Conservation (phyloP, 2,329 filamentous ascomycete species). For the Nakataea oryzae region DNA sequence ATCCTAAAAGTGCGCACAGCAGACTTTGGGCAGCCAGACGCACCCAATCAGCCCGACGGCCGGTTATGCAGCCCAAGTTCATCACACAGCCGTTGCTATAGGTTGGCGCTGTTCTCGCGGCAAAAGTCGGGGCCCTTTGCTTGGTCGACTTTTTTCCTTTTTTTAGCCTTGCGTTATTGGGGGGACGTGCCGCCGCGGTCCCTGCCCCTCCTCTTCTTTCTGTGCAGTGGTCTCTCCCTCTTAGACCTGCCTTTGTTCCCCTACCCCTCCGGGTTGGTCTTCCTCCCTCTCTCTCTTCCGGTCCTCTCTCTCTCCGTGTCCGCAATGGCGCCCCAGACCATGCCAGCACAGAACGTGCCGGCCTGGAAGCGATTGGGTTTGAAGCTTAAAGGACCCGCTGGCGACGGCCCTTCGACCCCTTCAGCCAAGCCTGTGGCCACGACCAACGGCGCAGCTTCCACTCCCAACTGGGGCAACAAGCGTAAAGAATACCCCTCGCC, state of each 20-base stretch:
- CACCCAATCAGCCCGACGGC: background rate
- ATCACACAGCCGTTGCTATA: background rate
- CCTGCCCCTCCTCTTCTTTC: background rate
- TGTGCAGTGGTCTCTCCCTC: background rate
- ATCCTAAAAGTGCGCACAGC: background rate
- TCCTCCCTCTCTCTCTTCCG: background rate
- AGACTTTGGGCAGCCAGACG: background rate
- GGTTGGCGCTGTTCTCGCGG: background rate
- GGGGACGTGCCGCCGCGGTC: background rate
- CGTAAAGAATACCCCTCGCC: conserved; percentile 8
- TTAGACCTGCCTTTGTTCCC: conserved; percentile 7
- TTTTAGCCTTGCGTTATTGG: background rate
- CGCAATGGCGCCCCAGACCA: conserved; percentile 21
- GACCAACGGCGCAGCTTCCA: conserved; percentile 25
- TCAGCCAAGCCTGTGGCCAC: conserved; percentile 6
- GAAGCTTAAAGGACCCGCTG: conserved; percentile 39
- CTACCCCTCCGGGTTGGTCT: conserved; percentile 5
- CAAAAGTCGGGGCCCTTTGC: background rate
- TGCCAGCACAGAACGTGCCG: conserved; percentile 37
- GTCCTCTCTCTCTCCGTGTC: conserved; percentile 3
- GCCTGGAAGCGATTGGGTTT: conserved; percentile 55
- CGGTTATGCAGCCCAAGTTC: background rate
- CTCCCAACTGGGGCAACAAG: conserved; percentile 7
- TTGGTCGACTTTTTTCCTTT: background rate
- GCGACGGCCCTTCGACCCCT: conserved; percentile 7